phyloP scores from a whole-genome alignment of 2,329 filamentous ascomycete species.

The Dryadomyces quercus-mongolicae region DNA sequence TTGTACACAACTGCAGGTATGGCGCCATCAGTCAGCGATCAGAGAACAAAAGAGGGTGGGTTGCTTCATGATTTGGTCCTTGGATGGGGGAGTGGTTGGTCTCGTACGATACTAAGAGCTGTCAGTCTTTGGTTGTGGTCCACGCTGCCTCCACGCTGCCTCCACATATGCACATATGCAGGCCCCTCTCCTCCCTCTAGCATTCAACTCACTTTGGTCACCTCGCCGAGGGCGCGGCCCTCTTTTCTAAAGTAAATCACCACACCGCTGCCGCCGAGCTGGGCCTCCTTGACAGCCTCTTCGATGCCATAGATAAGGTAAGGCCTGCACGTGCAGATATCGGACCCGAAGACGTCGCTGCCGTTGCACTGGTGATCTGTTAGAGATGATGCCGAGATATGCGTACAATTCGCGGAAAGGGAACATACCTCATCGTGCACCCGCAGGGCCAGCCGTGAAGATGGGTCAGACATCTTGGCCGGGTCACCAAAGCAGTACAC shows the following conservation, averaged over 20 bases:
- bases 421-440: constrained; percentile 55
- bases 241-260: constrained; percentile 99
- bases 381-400: not conserved
- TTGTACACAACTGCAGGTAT: constrained; percentile 53
- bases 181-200: too few relatives aligned
- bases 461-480: constrained; percentile 83
- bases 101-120: constrained; percentile 10
- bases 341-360: constrained; percentile 92
- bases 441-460: constrained; percentile 66
- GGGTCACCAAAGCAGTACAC: constrained; percentile 97
- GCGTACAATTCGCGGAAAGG: too few relatives aligned
- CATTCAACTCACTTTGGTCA: constrained; percentile 83
- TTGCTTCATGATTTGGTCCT: too few relatives aligned
- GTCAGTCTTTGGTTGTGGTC: constrained; percentile 1
- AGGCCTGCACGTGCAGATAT: constrained; percentile 93
- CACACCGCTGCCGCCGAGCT: constrained; percentile 83
- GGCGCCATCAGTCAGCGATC: not conserved
- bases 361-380: constrained; percentile 59
- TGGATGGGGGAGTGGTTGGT: not conserved
- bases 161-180: not conserved
- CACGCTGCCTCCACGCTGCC: not conserved
- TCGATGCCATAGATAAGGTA: constrained; percentile 96
- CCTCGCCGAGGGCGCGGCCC: constrained; percentile 85
- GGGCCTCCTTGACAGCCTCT: constrained; percentile 93
- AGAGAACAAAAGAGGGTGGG: not conserved